phyloP scores from a whole-genome alignment of 2,329 filamentous ascomycete species.

The Botrytis sinoallii region DNA sequence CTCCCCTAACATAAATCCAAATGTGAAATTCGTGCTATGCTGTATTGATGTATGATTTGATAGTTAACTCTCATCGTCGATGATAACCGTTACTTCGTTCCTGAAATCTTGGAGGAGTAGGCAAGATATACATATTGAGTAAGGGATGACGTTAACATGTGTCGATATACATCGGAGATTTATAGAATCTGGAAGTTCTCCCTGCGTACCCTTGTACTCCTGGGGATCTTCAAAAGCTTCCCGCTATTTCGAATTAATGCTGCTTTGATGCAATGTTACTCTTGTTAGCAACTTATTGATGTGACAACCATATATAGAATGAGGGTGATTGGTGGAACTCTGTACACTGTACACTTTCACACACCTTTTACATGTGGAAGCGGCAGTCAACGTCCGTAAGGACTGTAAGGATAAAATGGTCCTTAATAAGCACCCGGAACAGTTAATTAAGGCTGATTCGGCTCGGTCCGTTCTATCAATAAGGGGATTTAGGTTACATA shows the following conservation, averaged over 20 bases:
- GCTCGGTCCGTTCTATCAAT: conserved; percentile 12
- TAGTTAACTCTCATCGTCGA: not conserved
- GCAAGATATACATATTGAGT: conserved; percentile 8
- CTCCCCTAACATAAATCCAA: not conserved
- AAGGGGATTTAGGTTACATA: not conserved
- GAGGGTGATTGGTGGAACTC: not conserved
- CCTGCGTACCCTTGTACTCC: not conserved
- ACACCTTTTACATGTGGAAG: not conserved
- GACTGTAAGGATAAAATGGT: not conserved
- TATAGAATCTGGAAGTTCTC: not conserved
- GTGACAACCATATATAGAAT: not conserved
- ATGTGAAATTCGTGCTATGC: not conserved
- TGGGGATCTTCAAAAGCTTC: not conserved
- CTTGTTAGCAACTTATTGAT: not conserved
- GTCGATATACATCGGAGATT: conserved; percentile 5
- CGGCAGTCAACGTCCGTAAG: not conserved
- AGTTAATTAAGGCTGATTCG: conserved; percentile 4
- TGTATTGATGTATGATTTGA: not conserved
- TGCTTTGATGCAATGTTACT: not conserved
- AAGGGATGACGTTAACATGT: not conserved
- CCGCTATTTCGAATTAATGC: not conserved
- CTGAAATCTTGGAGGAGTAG: not conserved
- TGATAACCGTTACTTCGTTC: not conserved
- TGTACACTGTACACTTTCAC: not conserved
- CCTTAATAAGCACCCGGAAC: not conserved